Conservation (phyloP, 2,329 filamentous ascomycete genomes). For the Diaporthe longicolla region DNA sequence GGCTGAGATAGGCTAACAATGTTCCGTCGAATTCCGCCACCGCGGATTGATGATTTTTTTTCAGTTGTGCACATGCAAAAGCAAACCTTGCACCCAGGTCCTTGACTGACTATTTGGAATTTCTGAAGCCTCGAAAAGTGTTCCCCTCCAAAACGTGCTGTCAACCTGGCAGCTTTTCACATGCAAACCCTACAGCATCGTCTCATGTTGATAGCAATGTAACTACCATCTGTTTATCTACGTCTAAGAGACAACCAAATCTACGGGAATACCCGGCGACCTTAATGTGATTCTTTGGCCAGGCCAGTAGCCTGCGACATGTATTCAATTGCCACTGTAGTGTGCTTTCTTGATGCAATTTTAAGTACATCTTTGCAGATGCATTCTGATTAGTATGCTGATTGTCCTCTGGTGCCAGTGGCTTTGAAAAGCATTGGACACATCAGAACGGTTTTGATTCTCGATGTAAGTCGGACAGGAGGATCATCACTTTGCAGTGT, state of each 20-base stretch:
- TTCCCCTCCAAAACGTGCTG: neutral
- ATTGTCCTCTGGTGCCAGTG: too few species aligned
- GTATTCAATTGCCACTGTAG: neutral
- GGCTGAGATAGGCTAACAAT: conserved; percentile 21
- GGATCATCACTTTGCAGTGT: too few species aligned
- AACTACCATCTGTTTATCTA: neutral
- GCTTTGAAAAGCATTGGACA: too few species aligned
- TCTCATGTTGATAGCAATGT: neutral
- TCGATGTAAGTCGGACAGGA: too few species aligned
- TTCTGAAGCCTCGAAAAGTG: neutral
- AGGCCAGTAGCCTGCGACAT: neutral
- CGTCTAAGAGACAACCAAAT: too few species aligned
- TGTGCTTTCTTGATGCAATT: neutral
- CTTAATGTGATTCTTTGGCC: neutral
- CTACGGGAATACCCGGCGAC: rapidly evolving
- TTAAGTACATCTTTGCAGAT: neutral
- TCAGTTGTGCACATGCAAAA: neutral
- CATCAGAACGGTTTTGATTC: too few species aligned
- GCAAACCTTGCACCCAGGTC: neutral
- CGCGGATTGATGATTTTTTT: neutral
- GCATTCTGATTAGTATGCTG: neutral
- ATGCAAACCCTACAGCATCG: neutral
- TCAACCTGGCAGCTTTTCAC: conserved; percentile 6
- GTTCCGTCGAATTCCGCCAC: conserved; percentile 20
- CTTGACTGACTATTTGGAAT: neutral